phyloP scores from a whole-genome alignment of 306 rosid species.

The Rosa chinensis region DNA sequence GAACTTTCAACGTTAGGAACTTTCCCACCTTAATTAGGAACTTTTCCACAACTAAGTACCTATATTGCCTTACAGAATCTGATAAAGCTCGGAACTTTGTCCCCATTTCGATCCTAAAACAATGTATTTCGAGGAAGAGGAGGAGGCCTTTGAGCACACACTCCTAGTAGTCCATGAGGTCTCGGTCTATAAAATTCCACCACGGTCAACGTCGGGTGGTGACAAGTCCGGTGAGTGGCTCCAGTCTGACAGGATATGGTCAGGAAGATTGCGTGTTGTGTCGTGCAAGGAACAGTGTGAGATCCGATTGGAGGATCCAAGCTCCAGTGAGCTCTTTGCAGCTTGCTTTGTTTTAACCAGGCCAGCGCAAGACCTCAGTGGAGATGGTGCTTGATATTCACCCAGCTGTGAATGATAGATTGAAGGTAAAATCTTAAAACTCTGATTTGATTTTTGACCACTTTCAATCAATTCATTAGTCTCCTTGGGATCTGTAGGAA shows the following conservation, averaged over 20 bases:
- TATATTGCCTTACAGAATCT: not conserved
- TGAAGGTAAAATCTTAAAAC: constrained; percentile 50
- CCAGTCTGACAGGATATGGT: constrained; percentile 89
- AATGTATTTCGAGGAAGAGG: constrained; percentile 79
- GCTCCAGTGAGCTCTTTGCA: constrained; percentile 85
- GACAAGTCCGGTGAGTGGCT: constrained; percentile 98
- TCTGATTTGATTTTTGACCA: not conserved
- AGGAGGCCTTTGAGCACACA: constrained; percentile 86
- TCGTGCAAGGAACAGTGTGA: constrained; percentile 84
- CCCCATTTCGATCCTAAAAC: constrained; percentile 19
- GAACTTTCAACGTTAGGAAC: not conserved
- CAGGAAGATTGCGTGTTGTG: constrained; percentile 88
- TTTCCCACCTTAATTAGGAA: not conserved
- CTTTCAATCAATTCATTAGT: not conserved
- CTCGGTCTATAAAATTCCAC: constrained; percentile 87
- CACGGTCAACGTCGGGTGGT: constrained; percentile 79
- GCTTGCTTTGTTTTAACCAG: constrained; percentile 80
- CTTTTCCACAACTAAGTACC: not conserved
- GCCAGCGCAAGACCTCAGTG: constrained; percentile 74
- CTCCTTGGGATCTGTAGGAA: constrained; percentile 48
- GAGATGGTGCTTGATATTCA: constrained; percentile 87
- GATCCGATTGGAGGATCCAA: constrained; percentile 93
- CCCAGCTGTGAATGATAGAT: constrained; percentile 92
- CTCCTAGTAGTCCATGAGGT: constrained; percentile 93
- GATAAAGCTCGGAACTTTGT: not conserved